Evolutionary conservation across 2,329 filamentous ascomycete genomes (phyloP).

Genomic region (Aspergillus ochraceoroseus): DNA sequence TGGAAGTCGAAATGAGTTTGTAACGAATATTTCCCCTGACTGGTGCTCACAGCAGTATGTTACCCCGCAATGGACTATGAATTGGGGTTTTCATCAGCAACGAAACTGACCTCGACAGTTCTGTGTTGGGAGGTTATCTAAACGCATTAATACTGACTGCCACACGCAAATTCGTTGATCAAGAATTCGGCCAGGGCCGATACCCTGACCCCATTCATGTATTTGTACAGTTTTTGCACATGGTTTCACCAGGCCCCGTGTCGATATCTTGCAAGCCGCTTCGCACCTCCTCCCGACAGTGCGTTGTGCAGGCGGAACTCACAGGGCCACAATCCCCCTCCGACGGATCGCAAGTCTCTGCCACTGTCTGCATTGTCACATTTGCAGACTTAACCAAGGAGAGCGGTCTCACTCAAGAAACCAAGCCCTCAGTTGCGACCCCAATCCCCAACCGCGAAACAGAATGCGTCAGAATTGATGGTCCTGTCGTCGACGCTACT

Average conservation of each 20-base stretch:
- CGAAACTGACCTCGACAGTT: constrained; percentile 18
- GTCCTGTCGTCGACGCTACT: constrained; percentile 22
- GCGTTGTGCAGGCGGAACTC: constrained; percentile 19
- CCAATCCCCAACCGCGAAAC: constrained; percentile 14
- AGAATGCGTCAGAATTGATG: constrained; percentile 21
- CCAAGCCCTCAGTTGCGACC: background rate
- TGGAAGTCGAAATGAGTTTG: constrained; percentile 15
- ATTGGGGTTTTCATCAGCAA: background rate
- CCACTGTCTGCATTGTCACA: constrained; percentile 17
- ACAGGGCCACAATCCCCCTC: background rate
- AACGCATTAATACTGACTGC: constrained; percentile 21
- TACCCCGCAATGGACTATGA: background rate
- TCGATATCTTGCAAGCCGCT: constrained; percentile 16
- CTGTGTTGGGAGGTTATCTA: constrained; percentile 22
- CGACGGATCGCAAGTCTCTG: background rate
- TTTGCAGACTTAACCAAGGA: constrained; percentile 19
- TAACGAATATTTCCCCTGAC: constrained; percentile 17
- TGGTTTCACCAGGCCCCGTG: constrained; percentile 17
- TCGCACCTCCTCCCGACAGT: constrained; percentile 18
- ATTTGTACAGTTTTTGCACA: constrained; percentile 22
- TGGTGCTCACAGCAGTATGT: constrained; percentile 26
- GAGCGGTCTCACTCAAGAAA: constrained; percentile 15
- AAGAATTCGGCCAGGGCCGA: constrained; percentile 10
- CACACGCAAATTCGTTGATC: constrained; percentile 14
- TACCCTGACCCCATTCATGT: constrained; percentile 22